Conservation (phyloP, 257 asterid species). For the Schizonepeta tenuifolia region DNA sequence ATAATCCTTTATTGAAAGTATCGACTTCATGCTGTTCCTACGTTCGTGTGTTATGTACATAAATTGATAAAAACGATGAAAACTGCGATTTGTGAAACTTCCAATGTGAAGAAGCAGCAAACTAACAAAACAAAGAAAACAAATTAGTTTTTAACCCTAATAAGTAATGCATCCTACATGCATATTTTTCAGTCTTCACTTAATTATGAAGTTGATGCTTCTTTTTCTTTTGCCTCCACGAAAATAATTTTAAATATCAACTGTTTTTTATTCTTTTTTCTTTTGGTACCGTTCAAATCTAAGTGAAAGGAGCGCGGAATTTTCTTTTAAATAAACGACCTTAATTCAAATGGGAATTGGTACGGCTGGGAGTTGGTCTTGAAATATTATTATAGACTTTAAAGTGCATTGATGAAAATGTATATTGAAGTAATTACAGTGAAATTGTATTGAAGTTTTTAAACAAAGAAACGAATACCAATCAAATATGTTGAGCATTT, state of each 20-base stretch:
- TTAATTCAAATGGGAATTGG: neutral
- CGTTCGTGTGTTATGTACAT: neutral
- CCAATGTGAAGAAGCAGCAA: neutral
- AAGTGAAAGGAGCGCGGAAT: neutral
- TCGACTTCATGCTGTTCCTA: neutral
- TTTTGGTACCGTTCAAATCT: neutral
- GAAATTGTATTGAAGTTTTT: neutral
- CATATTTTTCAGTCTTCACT: neutral
- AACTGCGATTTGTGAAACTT: slow-evolving; percentile 3
- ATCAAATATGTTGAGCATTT: neutral
- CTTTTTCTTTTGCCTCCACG: too few species aligned
- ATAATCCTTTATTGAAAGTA: neutral
- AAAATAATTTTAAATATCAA: too few species aligned
- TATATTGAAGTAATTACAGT: too few species aligned
- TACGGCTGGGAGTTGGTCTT: neutral
- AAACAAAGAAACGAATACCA: neutral
- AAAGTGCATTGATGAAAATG: neutral
- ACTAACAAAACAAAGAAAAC: neutral
- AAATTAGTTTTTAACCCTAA: neutral
- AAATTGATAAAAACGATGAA: neutral
- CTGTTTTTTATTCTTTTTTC: too few species aligned
- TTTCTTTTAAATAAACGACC: neutral
- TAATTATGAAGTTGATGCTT: too few species aligned
- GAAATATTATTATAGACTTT: slow-evolving; percentile 2
- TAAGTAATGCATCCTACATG: neutral